Percentiles rank a stretch among this genome's conserved stretches.
Evolutionary conservation across 208 protist species (phyloP).

Genomic region (Eutreptiella sp.): DNA sequence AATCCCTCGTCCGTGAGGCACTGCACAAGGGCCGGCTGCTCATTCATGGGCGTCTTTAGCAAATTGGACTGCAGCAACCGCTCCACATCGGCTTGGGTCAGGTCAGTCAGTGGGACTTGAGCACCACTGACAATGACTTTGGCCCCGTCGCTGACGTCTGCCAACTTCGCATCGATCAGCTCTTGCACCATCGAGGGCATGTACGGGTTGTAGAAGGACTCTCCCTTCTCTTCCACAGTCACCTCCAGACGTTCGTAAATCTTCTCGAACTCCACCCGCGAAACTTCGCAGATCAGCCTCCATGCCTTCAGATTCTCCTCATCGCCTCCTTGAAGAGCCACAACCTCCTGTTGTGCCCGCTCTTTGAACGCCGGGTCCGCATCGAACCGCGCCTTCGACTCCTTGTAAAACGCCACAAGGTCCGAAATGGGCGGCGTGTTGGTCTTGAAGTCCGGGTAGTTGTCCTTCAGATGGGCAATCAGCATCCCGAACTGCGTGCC

Average conservation of each 20-base stretch:
- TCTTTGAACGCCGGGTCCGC: conserved; percentile 84
- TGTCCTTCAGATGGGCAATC: conserved; percentile 88
- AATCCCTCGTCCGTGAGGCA: no score
- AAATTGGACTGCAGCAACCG: no score
- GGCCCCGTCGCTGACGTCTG: conserved; percentile 73
- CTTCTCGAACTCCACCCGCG: conserved; percentile 78
- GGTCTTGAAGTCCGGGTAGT: conserved; percentile 75
- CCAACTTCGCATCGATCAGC: conserved; percentile 62
- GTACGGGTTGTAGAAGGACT: conserved; percentile 91
- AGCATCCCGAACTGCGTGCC: conserved; percentile 98
- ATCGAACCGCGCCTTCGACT: conserved; percentile 86
- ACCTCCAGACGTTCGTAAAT: conserved; percentile 83
- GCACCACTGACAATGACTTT: conserved; percentile 69
- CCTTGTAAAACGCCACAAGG: conserved; percentile 87
- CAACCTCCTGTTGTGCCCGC: conserved; percentile 73
- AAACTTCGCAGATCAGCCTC: conserved; percentile 86
- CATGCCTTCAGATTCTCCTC: conserved; percentile 67
- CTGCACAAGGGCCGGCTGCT: no score
- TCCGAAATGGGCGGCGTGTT: conserved; percentile 83
- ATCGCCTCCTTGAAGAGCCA: conserved; percentile 74
- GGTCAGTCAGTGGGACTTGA: conserved; percentile 45
- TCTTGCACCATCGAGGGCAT: conserved; percentile 70
- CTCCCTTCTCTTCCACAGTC: conserved; percentile 78
- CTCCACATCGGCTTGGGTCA: no score
- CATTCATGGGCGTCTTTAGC: no score